Evolutionary conservation across 2,329 filamentous ascomycete species (phyloP).

Genomic region (Colletotrichum godetiae): DNA sequence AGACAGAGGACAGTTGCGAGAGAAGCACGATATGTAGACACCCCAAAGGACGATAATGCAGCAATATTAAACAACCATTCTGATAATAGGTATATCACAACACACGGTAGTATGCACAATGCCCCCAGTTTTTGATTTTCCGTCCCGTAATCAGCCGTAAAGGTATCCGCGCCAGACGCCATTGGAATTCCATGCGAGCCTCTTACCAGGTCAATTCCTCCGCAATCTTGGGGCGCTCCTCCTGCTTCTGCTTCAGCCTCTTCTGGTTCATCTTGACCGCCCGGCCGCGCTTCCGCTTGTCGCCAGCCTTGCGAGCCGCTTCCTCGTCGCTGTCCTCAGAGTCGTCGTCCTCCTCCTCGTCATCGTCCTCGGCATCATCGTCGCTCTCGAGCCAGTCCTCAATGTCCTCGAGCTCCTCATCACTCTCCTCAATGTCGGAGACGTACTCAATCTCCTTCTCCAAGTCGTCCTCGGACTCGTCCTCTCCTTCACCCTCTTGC

Average conservation of each 20-base stretch:
- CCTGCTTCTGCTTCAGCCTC: constrained; percentile 56
- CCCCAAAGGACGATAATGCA: neutral
- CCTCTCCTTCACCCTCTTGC: constrained; percentile 74
- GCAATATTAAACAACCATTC: constrained; percentile 16
- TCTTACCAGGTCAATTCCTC: constrained; percentile 56
- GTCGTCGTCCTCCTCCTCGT: constrained; percentile 68
- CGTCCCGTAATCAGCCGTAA: constrained; percentile 32
- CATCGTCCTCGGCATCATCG: constrained; percentile 68
- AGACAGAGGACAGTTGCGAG: neutral
- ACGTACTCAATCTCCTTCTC: constrained; percentile 91
- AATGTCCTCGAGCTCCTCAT: constrained; percentile 77
- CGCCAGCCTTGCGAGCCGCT: constrained; percentile 65
- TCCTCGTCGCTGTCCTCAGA: constrained; percentile 68
- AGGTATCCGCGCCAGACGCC: constrained; percentile 34
- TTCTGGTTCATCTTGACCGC: constrained; percentile 60
- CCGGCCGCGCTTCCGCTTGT: constrained; percentile 64
- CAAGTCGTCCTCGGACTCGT: constrained; percentile 73
- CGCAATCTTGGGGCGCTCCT: constrained; percentile 55
- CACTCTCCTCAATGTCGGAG: constrained; percentile 87
- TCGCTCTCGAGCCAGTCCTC: constrained; percentile 93
- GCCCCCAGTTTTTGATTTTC: constrained; percentile 23
- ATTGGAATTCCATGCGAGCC: constrained; percentile 19
- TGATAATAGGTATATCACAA: constrained; percentile 18
- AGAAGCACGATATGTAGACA: neutral
- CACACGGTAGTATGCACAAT: constrained; percentile 27